A percentile compares a stretch with the other conserved stretches of the same genome.
Evolutionary conservation across 805 yeast genomes (phyloP).

Genomic region (Candida gorgasii): DNA sequence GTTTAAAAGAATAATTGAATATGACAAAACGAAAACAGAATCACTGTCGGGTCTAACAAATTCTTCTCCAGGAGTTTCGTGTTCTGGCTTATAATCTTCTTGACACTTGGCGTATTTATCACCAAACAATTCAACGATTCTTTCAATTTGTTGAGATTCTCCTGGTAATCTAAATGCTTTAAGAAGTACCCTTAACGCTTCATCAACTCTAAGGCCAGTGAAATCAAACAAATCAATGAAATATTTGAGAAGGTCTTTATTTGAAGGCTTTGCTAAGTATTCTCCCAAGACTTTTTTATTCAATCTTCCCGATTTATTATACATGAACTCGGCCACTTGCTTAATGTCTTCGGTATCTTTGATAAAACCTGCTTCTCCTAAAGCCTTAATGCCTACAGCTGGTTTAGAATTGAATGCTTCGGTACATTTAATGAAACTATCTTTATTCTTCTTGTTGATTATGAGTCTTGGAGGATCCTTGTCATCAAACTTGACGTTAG

Average conservation of each 20-base stretch:
- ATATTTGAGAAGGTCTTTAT: constrained; percentile 54
- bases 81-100: constrained; percentile 18
- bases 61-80: constrained; percentile 32
- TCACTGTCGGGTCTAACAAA: constrained; percentile 74
- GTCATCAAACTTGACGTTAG: constrained; percentile 9
- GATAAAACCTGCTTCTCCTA: constrained; percentile 69
- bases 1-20: constrained; percentile 90
- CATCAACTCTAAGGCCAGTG: constrained; percentile 80
- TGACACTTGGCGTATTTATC: constrained; percentile 74
- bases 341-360: constrained; percentile 44
- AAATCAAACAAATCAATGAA: constrained; percentile 78
- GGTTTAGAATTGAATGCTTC: constrained; percentile 78
- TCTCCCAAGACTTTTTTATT: constrained; percentile 90
- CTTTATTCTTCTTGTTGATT: constrained; percentile 56
- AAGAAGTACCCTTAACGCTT: constrained; percentile 80
- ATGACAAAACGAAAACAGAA: constrained; percentile 84
- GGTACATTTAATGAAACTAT: constrained; percentile 74
- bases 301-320: constrained; percentile 74
- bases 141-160: constrained; percentile 94
- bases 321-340: constrained; percentile 75
- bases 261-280: constrained; percentile 74
- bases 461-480: constrained; percentile 33
- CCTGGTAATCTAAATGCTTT: constrained; percentile 92
- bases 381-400: constrained; percentile 64
- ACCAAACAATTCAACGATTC: constrained; percentile 85